These are phyloP conservation scores for Pseudocercospora musae DNA, from an alignment of 2,329 filamentous ascomycete genomes.

Conservation along the genomic window DNA sequence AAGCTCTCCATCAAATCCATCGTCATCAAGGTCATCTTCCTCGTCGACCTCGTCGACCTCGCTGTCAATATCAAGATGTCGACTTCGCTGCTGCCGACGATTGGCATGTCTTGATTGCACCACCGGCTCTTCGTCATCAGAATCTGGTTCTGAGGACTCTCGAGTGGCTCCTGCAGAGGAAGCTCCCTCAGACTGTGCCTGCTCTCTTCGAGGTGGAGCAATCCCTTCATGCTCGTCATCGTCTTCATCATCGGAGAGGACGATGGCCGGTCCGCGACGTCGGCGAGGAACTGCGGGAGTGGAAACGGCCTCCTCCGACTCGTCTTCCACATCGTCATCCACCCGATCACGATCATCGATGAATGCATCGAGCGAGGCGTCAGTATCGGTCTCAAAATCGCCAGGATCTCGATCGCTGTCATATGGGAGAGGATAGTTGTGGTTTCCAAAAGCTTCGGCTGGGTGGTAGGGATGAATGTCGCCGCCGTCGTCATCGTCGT, in stretches of 20 bases:
- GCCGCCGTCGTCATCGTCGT: conserved; percentile 8
- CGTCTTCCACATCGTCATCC: conserved; percentile 20
- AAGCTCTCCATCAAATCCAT: conserved; percentile 5
- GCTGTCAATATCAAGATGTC: conserved; percentile 11
- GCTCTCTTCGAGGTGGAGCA: neutral
- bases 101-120: conserved; percentile 5
- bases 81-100: conserved; percentile 3
- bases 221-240: conserved; percentile 7
- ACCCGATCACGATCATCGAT: conserved; percentile 15
- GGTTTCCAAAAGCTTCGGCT: neutral
- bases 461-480: neutral
- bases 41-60: conserved; percentile 18
- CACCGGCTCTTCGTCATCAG: conserved; percentile 18
- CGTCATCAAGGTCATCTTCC: conserved; percentile 2
- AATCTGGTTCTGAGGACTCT: conserved; percentile 14
- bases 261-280: conserved; percentile 3
- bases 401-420: neutral
- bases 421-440: neutral
- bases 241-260: conserved; percentile 25
- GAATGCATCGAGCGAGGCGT: conserved; percentile 16
- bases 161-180: conserved; percentile 14
- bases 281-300: neutral
- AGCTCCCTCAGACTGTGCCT: neutral
- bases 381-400: conserved; percentile 18
- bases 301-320: conserved; percentile 15